Evolutionary conservation across 2,329 filamentous ascomycete genomes (phyloP), one percentile per base, ranked within the genome.

Genomic region (Calonectria naviculata): DNA sequence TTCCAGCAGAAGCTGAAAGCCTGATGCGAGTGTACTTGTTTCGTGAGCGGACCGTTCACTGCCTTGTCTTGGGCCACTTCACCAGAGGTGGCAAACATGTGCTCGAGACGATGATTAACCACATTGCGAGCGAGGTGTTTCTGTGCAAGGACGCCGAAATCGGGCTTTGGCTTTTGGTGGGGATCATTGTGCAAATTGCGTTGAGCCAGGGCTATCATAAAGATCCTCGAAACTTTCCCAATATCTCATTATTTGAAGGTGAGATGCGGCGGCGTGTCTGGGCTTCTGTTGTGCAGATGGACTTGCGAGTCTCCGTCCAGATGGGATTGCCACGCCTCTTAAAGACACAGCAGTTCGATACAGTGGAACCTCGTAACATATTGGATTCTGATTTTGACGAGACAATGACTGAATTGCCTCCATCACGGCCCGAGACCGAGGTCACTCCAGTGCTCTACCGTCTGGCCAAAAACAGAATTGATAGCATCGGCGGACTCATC

Each of bases 181-280:
- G 78, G 1, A 78, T 79, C 0, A 76, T 79, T 0, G 79, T 85
- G 0, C 80, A 82, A 7, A 58, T 85, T 1, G 79, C 80, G 41
- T 74, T 85, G 71, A 81, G 80, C 7, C 83, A 83, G 81, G 84
- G 83, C 0, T 85, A 85, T 67, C 86, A 88, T 69, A 76, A 85
- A 67, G 86, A 88, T 70, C 81, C 84, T 15, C 13, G 0, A 80
- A 78, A 15, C 81, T 85, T 63, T 87, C 86, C 71, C 76, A 79
- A 0, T 77, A 76, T 15, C 10, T 81, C 82, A 0, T 75, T 79
- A 0, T 85, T 87, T 44, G 73, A 83, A 1, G 82, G 83, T 3
- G 86, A 88, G 71, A 88, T 88, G 85, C 80, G 86, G 28, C 79
- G 85, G 36, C 79, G 86, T 3, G 74, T 83, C 0, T 88, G 86